A percentile compares a stretch with the other conserved stretches of the same genome.
phyloP scores from a whole-genome alignment of 1,284 basidiomycete genomes.

The Cryptococcus deneoformans region DNA sequence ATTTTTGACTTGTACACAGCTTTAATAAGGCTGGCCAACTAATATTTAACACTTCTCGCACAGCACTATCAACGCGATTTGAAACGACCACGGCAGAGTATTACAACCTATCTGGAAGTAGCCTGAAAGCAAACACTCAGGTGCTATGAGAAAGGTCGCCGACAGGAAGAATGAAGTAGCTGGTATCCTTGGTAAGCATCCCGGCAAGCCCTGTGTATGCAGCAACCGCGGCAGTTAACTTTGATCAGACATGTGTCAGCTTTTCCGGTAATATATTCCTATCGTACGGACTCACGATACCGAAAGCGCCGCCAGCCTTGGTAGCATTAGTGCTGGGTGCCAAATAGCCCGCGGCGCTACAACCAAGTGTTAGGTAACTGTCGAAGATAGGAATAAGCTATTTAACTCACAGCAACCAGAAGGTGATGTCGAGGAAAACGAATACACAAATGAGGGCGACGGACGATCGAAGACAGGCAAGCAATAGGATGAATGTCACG shows the following conservation, averaged over 20 bases:
- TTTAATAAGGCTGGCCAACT: too few relatives aligned
- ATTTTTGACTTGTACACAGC: too few relatives aligned
- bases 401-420: slow-evolving; percentile 49
- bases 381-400: not conserved
- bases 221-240: slow-evolving; percentile 40
- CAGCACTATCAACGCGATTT: too few relatives aligned
- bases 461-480: slow-evolving; percentile 65
- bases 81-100: too few relatives aligned
- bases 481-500: slow-evolving; percentile 39
- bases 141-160: slow-evolving; percentile 39
- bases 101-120: too few relatives aligned
- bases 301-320: slow-evolving; percentile 72
- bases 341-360: slow-evolving; percentile 40
- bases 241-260: slow-evolving; percentile 1
- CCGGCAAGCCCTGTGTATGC: slow-evolving; percentile 54
- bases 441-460: slow-evolving; percentile 66
- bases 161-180: slow-evolving; percentile 53
- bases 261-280: too few relatives aligned
- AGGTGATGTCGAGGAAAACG: slow-evolving; percentile 62
- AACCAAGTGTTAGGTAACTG: not conserved
- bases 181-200: slow-evolving; percentile 51
- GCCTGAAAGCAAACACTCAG: not conserved
- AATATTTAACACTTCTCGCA: too few relatives aligned
- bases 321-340: slow-evolving; percentile 26
- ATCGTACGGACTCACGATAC: slow-evolving; percentile 47